Percentiles rank a stretch among this genome's conserved stretches.
Conservation (phyloP, 2,329 filamentous ascomycete species). For the Paecilomyces formosus region DNA sequence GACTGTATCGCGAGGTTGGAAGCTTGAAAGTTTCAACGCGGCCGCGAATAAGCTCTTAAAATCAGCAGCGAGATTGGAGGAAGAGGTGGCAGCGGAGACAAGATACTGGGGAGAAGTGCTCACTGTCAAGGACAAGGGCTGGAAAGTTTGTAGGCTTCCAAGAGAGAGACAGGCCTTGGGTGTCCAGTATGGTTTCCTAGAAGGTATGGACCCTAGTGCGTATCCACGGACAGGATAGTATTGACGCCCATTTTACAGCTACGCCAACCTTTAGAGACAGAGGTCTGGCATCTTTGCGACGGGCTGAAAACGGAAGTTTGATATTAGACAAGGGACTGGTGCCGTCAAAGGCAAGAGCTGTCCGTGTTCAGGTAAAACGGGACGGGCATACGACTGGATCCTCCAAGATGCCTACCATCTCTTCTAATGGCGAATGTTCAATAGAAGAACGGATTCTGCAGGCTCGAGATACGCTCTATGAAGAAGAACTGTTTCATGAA, state of each 20-base stretch:
- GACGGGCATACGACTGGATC: slow-evolving; percentile 52
- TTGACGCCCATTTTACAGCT: slow-evolving; percentile 26
- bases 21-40: slow-evolving; percentile 66
- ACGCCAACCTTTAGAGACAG: slow-evolving; percentile 54
- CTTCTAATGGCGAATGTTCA: slow-evolving; percentile 12
- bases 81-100: slow-evolving; percentile 71
- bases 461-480: slow-evolving; percentile 45
- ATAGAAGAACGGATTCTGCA: slow-evolving; percentile 30
- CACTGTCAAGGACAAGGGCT: slow-evolving; percentile 72
- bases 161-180: slow-evolving; percentile 66
- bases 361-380: slow-evolving; percentile 61
- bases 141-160: slow-evolving; percentile 74
- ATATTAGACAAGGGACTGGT: slow-evolving; percentile 58
- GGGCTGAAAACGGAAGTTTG: slow-evolving; percentile 66
- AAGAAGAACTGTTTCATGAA: slow-evolving; percentile 82
- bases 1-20: slow-evolving; percentile 60
- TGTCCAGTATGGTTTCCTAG: slow-evolving; percentile 82
- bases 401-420: slow-evolving; percentile 24
- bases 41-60: slow-evolving; percentile 66
- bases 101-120: slow-evolving; percentile 86
- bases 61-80: slow-evolving; percentile 64
- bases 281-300: slow-evolving; percentile 72
- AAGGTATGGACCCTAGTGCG: slow-evolving; percentile 43
- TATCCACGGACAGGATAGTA: not conserved
- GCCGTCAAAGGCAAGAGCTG: slow-evolving; percentile 46